Conservation (phyloP, 495 filamentous ascomycete genomes). For the Pyrenula aspistea region DNA sequence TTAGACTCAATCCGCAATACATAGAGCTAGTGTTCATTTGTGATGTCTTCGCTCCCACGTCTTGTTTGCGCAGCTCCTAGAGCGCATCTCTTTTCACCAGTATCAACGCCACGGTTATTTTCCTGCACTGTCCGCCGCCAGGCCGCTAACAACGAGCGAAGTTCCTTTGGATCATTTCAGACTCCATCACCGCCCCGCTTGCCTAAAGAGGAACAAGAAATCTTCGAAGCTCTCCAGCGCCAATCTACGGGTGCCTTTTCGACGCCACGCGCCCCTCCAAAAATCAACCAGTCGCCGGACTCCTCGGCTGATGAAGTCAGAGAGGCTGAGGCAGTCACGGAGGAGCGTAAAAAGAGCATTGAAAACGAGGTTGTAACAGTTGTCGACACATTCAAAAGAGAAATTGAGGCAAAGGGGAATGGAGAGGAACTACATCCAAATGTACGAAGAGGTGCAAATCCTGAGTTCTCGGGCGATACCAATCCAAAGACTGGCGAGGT, state of each 20-base stretch:
- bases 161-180: background rate
- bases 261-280: slow-evolving; percentile 34
- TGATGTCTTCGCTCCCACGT: too few relatives aligned
- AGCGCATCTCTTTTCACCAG: background rate
- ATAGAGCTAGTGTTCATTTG: too few relatives aligned
- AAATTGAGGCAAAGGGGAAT: slow-evolving; percentile 35
- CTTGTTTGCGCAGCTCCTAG: background rate
- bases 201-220: slow-evolving; percentile 77
- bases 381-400: slow-evolving; percentile 15
- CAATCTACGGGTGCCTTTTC: slow-evolving; percentile 64
- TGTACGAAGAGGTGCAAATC: slow-evolving; percentile 57
- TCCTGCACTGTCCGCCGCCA: background rate
- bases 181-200: slow-evolving; percentile 69
- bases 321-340: background rate
- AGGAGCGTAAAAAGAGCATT: slow-evolving; percentile 20
- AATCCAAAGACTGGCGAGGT: slow-evolving; percentile 96
- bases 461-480: slow-evolving; percentile 86
- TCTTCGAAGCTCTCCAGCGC: slow-evolving; percentile 77
- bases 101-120: background rate
- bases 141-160: background rate
- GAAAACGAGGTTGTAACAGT: slow-evolving; percentile 8
- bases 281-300: slow-evolving; percentile 32
- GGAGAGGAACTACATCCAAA: slow-evolving; percentile 60
- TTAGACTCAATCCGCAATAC: too few relatives aligned
- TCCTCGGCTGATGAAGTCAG: slow-evolving; percentile 15